These are phyloP conservation scores for Entonaema liquescens DNA, from an alignment of 495 filamentous ascomycete genomes.

Conservation along the genomic window DNA sequence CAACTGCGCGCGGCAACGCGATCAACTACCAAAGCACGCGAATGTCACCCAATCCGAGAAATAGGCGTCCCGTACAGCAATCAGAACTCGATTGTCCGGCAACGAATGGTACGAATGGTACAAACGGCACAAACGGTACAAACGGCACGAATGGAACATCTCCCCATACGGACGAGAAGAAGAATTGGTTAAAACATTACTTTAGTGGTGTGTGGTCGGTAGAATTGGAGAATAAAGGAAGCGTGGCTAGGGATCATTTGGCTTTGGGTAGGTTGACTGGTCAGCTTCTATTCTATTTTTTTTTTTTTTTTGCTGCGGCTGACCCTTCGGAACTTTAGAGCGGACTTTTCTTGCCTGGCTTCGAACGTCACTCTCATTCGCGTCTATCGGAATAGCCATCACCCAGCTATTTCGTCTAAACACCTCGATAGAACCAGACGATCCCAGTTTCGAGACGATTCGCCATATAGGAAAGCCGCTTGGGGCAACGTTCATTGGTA, in stretches of 20 bases:
- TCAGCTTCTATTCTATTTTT: slow-evolving; percentile 16
- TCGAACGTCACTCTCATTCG: slow-evolving; percentile 93
- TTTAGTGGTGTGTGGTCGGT: slow-evolving; percentile 80
- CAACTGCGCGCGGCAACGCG: slow-evolving; percentile 34
- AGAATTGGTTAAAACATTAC: slow-evolving; percentile 49
- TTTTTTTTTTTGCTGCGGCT: slow-evolving; percentile 7
- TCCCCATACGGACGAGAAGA: slow-evolving; percentile 30
- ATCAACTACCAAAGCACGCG: slow-evolving; percentile 51
- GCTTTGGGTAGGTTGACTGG: slow-evolving; percentile 76
- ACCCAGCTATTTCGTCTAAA: slow-evolving; percentile 97
- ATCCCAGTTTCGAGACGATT: slow-evolving; percentile 56
- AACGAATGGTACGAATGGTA: slow-evolving; percentile 9
- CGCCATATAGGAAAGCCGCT: slow-evolving; percentile 89
- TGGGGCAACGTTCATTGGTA: slow-evolving; percentile 88
- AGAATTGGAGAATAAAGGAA: slow-evolving; percentile 96
- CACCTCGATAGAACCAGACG: slow-evolving; percentile 61
- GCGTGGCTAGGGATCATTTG: slow-evolving; percentile 92
- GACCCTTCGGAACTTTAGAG: slow-evolving; percentile 64
- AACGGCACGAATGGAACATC: slow-evolving; percentile 13
- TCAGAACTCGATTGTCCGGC: slow-evolving; percentile 11
- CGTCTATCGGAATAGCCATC: slow-evolving; percentile 93
- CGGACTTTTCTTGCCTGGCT: slow-evolving; percentile 98
- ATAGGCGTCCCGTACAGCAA: slow-evolving; percentile 27
- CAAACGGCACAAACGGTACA: slow-evolving; percentile 3
- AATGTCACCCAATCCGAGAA: slow-evolving; percentile 38